Percentiles rank a stretch among this genome's conserved stretches.
Evolutionary conservation across 768 basidiomycete species (phyloP).

Genomic region (Mycena belliarum): DNA sequence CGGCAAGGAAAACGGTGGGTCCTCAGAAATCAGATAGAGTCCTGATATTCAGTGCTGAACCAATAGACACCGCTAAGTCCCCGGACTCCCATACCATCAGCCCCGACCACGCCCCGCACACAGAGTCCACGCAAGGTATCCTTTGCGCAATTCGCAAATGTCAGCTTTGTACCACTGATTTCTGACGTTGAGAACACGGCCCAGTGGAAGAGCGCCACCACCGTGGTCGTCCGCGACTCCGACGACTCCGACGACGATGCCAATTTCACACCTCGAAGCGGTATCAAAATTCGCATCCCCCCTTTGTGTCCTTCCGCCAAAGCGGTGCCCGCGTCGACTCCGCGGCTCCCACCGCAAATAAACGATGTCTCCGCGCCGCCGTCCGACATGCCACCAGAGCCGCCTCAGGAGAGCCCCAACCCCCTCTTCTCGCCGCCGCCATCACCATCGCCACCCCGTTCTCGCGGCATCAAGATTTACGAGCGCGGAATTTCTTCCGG

Average conservation of each 20-base stretch:
- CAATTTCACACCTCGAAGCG: not conserved
- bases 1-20: too few relatives aligned
- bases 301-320: too few relatives aligned
- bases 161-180: not conserved
- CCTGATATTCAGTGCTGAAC: too few relatives aligned
- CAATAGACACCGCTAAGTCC: not conserved
- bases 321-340: not conserved
- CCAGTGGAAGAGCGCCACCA: not conserved
- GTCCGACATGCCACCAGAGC: too few relatives aligned
- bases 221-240: not conserved
- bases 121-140: not conserved
- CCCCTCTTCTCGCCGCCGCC: not conserved
- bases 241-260: conserved; percentile 2
- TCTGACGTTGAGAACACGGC: conserved; percentile 2
- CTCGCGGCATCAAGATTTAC: not conserved
- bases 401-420: not conserved
- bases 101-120: not conserved
- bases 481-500: not conserved
- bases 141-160: not conserved
- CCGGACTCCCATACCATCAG: not conserved
- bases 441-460: not conserved
- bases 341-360: not conserved
- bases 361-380: not conserved
- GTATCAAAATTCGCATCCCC: too few relatives aligned
- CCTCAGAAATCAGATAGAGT: too few relatives aligned